Evolutionary conservation across 2,329 filamentous ascomycete species (phyloP), one percentile per base, ranked within the genome.

Genomic region (Exophiala xenobiotica): DNA sequence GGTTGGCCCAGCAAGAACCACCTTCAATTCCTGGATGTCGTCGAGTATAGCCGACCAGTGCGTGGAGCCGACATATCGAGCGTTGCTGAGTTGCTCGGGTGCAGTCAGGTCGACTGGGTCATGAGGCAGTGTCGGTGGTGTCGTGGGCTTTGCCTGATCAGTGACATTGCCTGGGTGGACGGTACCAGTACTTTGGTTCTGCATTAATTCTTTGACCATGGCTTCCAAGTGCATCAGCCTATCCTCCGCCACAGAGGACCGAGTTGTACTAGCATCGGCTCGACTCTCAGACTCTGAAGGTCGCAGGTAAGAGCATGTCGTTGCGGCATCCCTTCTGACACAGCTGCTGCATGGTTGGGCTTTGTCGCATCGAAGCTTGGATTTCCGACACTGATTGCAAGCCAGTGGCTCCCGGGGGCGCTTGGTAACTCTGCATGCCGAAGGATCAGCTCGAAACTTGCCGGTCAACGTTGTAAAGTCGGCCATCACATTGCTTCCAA

Each of bases 401-500:
- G 62, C 96, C 40, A 96, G 77, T 38, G 91, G 91, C 11, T 96
- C 86, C 55, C 91, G 80, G 65, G 96, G 96, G 67, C 92, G 82
- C 75, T 93, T 95, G 60, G 90, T 85, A 51, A 96, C 87, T 39
- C 53, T 60, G 41, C 22, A 33, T 64, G 87, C 93, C 18, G 45
- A 42, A 19, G 35, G 24, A 2, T 47, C 53, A 4, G 84, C 50
- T 22, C 58, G 44, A 35, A 58, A 58, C 24, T 51, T 58, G 53
- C 52, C 42, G 4, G 40, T 53, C 38, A 53, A 38, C 14, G 9
- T 49, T 24, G 49, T 24, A 27, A 56, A 49, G 40, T 50, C 45
- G 14, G 45, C 18, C 51, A 54, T 54, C 20, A 22, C 20, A n/a
- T 18, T 40, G 18, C 23, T n/a, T n/a, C n/a, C n/a, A n/a, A n/a